Base-by-base conservation (phyloP, 129 eudicot species). In the Artemisia annua region DNA sequence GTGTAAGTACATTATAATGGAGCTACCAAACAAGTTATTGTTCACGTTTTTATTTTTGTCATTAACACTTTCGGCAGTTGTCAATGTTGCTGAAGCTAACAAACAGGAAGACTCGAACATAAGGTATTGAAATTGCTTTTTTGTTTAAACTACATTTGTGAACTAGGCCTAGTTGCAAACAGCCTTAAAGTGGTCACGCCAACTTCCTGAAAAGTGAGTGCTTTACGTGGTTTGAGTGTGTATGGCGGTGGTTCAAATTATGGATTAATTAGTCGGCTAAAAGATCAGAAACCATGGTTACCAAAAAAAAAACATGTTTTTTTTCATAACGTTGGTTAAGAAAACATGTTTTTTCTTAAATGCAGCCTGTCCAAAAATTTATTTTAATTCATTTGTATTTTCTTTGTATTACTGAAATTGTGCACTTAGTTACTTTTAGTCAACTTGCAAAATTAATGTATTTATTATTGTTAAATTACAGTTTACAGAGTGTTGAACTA, bases 401-500 rank as follows among this genome's bases (percentile, higher is more conserved):
- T 30, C 6, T 1, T 30, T 30, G 39, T 30, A 24, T 24, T 24
- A 24, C 2, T 24, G 26, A 24, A 24, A 24, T 24, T 24, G 26
- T 24, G 30, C 30, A 26, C 14, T 3, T 22, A 24, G 30, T 63
- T 2, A 54, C 18, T 61, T 11, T 22, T 10, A 19, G 3, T 19
- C 4, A 19, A 16, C 19, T 57, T 11, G 15, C 3, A 17, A 19
- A 57, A 58, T 19, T 5, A 35, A 20, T 58, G 2, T 20, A 26
- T 11, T 26, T 54, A 54, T n/a, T 4, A 4, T 60, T 24, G 2
- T 28, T 28, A 22, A 61, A 19, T 28, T 61, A 48, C 89, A 91
- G 97, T 35, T 7, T 35, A 35, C 44, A 35, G 63, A 72, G 11
- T 67, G 83, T 9, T 55, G 89, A 89, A 79, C 64, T 84, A 24